These are phyloP conservation scores for Solanum medicagineum DNA, from an alignment of 257 asterid species.

Conservation along the genomic window DNA sequence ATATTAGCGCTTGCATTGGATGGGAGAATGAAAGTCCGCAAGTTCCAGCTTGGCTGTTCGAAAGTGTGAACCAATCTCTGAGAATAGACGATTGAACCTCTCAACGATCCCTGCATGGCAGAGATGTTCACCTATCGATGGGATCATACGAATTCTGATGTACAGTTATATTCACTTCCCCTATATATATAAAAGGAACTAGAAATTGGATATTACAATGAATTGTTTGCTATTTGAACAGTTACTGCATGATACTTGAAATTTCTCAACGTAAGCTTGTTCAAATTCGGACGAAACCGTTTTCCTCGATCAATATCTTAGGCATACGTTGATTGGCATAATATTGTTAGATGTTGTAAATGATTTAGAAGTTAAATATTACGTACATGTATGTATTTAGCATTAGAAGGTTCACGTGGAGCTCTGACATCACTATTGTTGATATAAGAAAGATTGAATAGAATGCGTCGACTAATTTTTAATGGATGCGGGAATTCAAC, in stretches of 20 bases:
- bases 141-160: neutral
- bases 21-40: slow-evolving; percentile 58
- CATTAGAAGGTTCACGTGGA: neutral
- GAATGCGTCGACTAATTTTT: too few species aligned
- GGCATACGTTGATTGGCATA: neutral
- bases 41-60: slow-evolving; percentile 44
- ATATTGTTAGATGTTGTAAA: neutral
- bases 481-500: too few species aligned
- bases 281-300: neutral
- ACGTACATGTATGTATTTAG: neutral
- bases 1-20: slow-evolving; percentile 76
- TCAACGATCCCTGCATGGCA: neutral
- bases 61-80: slow-evolving; percentile 8
- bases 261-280: neutral
- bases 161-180: neutral
- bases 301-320: neutral
- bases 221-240: neutral
- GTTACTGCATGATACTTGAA: neutral
- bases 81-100: neutral
- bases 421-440: neutral
- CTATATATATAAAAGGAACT: neutral
- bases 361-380: neutral
- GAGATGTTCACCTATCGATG: neutral
- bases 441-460: neutral
- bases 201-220: neutral